Conservation (phyloP, 371 early-diverging fungal species). For the Haplosporangium sp. region DNA sequence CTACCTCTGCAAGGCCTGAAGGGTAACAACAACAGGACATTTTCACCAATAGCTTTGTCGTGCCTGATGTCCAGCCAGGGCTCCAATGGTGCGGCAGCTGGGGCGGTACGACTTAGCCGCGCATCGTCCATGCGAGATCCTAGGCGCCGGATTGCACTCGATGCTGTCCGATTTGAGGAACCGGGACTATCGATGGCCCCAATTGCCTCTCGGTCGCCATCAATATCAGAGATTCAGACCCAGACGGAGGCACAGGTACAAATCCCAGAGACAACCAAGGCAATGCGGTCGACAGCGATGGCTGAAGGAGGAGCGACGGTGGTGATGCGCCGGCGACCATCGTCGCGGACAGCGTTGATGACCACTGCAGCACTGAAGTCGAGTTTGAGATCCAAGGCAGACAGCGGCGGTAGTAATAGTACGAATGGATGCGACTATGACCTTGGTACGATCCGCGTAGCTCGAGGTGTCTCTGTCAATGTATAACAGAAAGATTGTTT, state of each 20-base stretch:
- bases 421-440: constrained; percentile 2
- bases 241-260: not conserved
- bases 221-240: too few species aligned
- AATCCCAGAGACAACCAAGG: not conserved
- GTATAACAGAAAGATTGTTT: constrained; percentile 8
- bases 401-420: not conserved
- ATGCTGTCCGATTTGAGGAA: constrained; percentile 30
- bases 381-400: too few species aligned
- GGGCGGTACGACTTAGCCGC: constrained; percentile 25
- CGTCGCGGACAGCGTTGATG: constrained; percentile 3
- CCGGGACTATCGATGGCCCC: too few species aligned
- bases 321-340: constrained; percentile 14
- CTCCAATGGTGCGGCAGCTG: not conserved
- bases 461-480: constrained; percentile 29
- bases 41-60: constrained; percentile 25
- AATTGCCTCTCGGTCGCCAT: too few species aligned
- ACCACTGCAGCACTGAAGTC: too few species aligned
- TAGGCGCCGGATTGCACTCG: constrained; percentile 32
- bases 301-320: constrained; percentile 23
- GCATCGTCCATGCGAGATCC: constrained; percentile 47
- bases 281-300: not conserved
- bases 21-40: constrained; percentile 42
- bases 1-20: constrained; percentile 2
- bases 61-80: constrained; percentile 19
- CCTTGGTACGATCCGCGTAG: constrained; percentile 39